Conservation (phyloP, 2,329 filamentous ascomycete species). For the Fusarium annulatum region DNA sequence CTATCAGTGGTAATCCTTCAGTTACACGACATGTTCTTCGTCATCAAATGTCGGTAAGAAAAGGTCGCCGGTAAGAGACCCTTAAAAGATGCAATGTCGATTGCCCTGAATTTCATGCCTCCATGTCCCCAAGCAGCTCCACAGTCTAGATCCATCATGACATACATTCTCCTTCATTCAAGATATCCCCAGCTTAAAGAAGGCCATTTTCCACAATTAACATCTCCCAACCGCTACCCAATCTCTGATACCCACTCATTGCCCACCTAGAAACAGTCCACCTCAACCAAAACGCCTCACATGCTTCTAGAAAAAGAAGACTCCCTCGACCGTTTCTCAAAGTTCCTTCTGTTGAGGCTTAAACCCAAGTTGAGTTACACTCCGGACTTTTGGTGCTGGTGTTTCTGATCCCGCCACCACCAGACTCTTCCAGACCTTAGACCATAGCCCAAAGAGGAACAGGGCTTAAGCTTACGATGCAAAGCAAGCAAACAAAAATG, state of each 20-base stretch:
- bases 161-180: conserved; percentile 18
- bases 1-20: not conserved
- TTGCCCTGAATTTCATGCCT: not conserved
- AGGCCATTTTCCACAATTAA: conserved; percentile 21
- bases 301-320: conserved; percentile 15
- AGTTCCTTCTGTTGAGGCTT: not conserved
- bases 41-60: not conserved
- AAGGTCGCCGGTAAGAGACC: not conserved
- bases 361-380: conserved; percentile 5
- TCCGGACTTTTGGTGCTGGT: not conserved
- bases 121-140: not conserved
- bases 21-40: not conserved
- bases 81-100: not conserved
- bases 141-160: conserved; percentile 17
- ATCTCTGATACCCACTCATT: not conserved
- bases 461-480: not conserved
- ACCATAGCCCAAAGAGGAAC: conserved; percentile 18
- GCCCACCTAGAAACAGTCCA: not conserved
- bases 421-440: conserved; percentile 34
- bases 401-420: conserved; percentile 21
- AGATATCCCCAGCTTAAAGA: conserved; percentile 8
- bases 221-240: not conserved
- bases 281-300: conserved; percentile 2
- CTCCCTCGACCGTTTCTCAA: not conserved
- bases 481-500: not conserved